Percentiles rank a stretch among this genome's conserved stretches.
Evolutionary conservation across 352 stramenopile genomes (phyloP).

Genomic region (Globisporangium rhizosaccharum): DNA sequence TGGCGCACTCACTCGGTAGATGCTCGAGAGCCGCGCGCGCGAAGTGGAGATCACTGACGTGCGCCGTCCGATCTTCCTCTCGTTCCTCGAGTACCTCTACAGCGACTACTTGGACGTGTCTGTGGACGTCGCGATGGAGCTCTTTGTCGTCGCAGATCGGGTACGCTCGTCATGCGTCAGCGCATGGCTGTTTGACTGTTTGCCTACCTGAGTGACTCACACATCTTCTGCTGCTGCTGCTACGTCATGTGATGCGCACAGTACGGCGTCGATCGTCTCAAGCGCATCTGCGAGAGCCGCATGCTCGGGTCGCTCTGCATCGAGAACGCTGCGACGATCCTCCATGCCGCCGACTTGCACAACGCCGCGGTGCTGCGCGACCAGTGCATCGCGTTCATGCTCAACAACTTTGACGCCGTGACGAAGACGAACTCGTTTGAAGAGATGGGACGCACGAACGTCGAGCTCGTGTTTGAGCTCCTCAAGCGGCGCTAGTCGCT

Average conservation of each 20-base stretch:
- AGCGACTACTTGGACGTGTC: slow-evolving; percentile 92
- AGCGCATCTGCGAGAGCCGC: slow-evolving; percentile 93
- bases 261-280: slow-evolving; percentile 85
- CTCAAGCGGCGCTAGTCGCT: slow-evolving; percentile 69
- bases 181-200: neutral
- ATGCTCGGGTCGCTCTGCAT: slow-evolving; percentile 94
- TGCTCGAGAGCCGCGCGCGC: slow-evolving; percentile 85
- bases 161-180: slow-evolving; percentile 18
- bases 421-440: slow-evolving; percentile 97
- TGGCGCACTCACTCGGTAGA: slow-evolving; percentile 26
- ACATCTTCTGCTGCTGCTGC: neutral
- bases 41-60: slow-evolving; percentile 93
- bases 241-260: slow-evolving; percentile 10
- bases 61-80: slow-evolving; percentile 88
- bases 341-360: slow-evolving; percentile 95
- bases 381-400: slow-evolving; percentile 95
- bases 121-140: slow-evolving; percentile 90
- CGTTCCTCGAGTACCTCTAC: slow-evolving; percentile 95
- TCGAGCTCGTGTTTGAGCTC: slow-evolving; percentile 98
- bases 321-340: slow-evolving; percentile 95
- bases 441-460: slow-evolving; percentile 97
- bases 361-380: slow-evolving; percentile 90
- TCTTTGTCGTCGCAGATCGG: slow-evolving; percentile 91
- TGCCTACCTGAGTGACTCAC: neutral
- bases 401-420: slow-evolving; percentile 96